Evolutionary conservation across 305 asterid species (phyloP).

Genomic region (Salvia sclarea): DNA sequence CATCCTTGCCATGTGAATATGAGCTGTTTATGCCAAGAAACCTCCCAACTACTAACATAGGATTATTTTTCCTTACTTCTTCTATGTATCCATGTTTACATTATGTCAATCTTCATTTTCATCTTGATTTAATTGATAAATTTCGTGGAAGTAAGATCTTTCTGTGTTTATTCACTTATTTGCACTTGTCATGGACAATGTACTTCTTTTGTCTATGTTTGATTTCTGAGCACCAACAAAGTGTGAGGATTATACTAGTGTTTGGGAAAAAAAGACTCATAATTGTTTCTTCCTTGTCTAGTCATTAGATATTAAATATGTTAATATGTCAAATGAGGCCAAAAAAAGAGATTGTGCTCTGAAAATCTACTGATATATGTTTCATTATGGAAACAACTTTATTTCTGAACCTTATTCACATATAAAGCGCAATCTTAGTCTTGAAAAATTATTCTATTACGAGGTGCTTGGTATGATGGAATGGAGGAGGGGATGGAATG

Average conservation of each 20-base stretch:
- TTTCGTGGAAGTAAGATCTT: neutral
- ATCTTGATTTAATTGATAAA: constrained; percentile 1
- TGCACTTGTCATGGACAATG: neutral
- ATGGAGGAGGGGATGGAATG: too few species aligned
- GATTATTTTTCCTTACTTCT: neutral
- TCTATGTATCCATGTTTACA: neutral
- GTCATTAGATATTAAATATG: too few species aligned
- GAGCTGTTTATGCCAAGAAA: constrained; percentile 21
- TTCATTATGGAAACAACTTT: constrained; percentile 3
- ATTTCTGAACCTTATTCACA: constrained; percentile 1
- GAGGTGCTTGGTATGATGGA: too few species aligned
- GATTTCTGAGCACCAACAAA: neutral
- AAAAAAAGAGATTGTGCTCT: neutral
- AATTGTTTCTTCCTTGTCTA: neutral
- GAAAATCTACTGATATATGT: neutral
- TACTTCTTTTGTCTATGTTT: neutral
- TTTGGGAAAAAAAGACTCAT: neutral
- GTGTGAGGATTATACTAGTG: constrained; percentile 1
- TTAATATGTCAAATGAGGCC: neutral
- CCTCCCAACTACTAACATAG: constrained; percentile 1
- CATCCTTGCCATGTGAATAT: constrained; percentile 22
- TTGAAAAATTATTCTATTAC: too few species aligned
- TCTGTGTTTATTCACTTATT: constrained; percentile 8
- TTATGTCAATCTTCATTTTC: constrained; percentile 4
- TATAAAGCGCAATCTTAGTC: neutral